These are phyloP conservation scores for Amanita molliuscula DNA, from an alignment of 768 basidiomycete genomes.

Conservation along the genomic window DNA sequence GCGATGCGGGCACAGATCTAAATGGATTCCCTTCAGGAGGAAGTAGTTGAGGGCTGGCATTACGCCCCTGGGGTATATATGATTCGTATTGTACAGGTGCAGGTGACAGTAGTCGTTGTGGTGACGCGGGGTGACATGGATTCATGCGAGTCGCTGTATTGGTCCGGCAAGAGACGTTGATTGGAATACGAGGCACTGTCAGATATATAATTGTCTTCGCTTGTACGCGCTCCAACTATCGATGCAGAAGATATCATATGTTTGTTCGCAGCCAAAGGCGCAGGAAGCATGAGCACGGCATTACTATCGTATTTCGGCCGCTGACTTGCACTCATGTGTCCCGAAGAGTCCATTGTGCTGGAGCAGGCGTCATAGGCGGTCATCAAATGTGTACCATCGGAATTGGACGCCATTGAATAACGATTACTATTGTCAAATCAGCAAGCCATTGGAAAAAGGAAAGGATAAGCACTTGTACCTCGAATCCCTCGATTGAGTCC, in stretches of 20 bases:
- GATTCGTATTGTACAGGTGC: slow-evolving; percentile 19
- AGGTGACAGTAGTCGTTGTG: slow-evolving; percentile 19
- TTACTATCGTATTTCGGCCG: slow-evolving; percentile 62
- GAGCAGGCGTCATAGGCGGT: slow-evolving; percentile 43
- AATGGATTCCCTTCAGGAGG: slow-evolving; percentile 43
- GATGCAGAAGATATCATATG: slow-evolving; percentile 39
- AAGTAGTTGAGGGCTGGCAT: slow-evolving; percentile 21
- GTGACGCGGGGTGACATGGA: slow-evolving; percentile 13
- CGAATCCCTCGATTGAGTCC: slow-evolving; percentile 73
- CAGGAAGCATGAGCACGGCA: slow-evolving; percentile 62
- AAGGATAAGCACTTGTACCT: slow-evolving; percentile 47
- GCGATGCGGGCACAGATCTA: slow-evolving; percentile 32
- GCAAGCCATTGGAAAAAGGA: background rate
- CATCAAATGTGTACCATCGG: slow-evolving; percentile 58
- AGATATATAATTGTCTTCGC: slow-evolving; percentile 36
- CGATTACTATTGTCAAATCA: slow-evolving; percentile 30
- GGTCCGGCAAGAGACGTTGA: slow-evolving; percentile 32
- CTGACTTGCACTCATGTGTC: slow-evolving; percentile 22
- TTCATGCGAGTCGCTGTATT: slow-evolving; percentile 29
- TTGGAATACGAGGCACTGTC: slow-evolving; percentile 31
- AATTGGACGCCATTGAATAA: slow-evolving; percentile 71
- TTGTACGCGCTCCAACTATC: slow-evolving; percentile 34
- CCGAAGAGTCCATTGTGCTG: slow-evolving; percentile 53
- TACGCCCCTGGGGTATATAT: slow-evolving; percentile 5
- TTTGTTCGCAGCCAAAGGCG: slow-evolving; percentile 58